Conservation (phyloP, 129 eudicot species). For the Chrysanthemum seticuspe region DNA sequence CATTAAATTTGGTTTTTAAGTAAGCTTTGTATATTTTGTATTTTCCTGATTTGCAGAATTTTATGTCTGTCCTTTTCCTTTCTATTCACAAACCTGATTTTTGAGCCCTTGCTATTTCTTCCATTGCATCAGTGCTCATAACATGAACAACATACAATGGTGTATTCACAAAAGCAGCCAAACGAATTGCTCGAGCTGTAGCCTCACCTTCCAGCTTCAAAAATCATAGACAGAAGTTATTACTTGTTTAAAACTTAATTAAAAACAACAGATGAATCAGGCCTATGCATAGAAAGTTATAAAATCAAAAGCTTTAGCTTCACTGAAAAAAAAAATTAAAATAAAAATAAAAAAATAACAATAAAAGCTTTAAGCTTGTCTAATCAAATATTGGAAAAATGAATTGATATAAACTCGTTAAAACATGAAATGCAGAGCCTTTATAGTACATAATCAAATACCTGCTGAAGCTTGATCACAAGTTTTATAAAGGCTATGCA, state of each 20-base stretch:
- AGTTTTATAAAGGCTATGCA: no score
- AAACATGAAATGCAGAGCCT: background rate
- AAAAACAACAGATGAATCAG: background rate
- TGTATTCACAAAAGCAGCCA: slow-evolving; percentile 94
- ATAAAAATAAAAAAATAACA: no score
- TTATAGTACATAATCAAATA: background rate
- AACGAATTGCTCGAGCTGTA: slow-evolving; percentile 89
- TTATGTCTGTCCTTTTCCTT: slow-evolving; percentile 1
- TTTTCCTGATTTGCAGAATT: background rate
- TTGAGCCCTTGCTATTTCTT: slow-evolving; percentile 90
- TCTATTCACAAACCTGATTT: slow-evolving; percentile 67
- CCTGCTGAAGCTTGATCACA: no score
- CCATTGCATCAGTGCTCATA: slow-evolving; percentile 99
- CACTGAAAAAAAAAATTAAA: no score
- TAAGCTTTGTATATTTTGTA: background rate
- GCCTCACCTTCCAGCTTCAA: slow-evolving; percentile 96
- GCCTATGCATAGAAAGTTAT: background rate
- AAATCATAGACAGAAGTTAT: slow-evolving; percentile 3
- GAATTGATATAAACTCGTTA: slow-evolving; percentile 7
- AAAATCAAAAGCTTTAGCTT: background rate
- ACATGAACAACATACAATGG: slow-evolving; percentile 98
- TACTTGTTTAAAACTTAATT: background rate
- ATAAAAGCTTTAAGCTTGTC: background rate
- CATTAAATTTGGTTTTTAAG: background rate
- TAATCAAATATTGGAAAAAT: background rate